These are phyloP conservation scores for Barbarea vulgaris DNA, from an alignment of 345 rosid species.

Conservation along the genomic window DNA sequence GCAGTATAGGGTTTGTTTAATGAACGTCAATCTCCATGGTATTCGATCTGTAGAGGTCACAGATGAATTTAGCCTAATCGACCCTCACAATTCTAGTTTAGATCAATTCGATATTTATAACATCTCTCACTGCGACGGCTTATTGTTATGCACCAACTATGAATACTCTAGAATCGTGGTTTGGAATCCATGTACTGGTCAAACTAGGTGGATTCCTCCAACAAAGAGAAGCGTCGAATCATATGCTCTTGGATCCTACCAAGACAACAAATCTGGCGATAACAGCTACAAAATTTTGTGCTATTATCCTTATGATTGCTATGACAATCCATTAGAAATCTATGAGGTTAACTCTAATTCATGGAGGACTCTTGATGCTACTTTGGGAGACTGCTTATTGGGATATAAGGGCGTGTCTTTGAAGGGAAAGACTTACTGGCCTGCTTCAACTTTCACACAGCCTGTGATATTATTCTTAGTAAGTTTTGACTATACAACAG, in stretches of 20 bases:
- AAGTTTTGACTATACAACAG: background rate
- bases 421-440: slow-evolving; percentile 5
- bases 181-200: slow-evolving; percentile 5
- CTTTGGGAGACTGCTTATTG: background rate
- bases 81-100: background rate
- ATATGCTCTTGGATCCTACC: slow-evolving; percentile 1
- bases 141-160: background rate
- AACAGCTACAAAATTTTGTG: slow-evolving; percentile 10
- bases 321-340: background rate
- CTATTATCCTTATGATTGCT: background rate
- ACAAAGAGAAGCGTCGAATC: background rate
- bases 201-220: slow-evolving; percentile 5
- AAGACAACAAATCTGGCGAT: background rate
- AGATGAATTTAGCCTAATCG: background rate
- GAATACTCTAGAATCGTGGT: background rate
- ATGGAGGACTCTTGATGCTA: background rate
- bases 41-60: background rate
- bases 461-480: background rate
- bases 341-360: background rate
- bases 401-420: background rate
- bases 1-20: background rate
- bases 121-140: slow-evolving; percentile 3
- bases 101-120: background rate
- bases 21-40: background rate
- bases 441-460: background rate